Evolutionary conservation across 805 yeast species (phyloP).

Genomic region (Nakazawaea siamensis): DNA sequence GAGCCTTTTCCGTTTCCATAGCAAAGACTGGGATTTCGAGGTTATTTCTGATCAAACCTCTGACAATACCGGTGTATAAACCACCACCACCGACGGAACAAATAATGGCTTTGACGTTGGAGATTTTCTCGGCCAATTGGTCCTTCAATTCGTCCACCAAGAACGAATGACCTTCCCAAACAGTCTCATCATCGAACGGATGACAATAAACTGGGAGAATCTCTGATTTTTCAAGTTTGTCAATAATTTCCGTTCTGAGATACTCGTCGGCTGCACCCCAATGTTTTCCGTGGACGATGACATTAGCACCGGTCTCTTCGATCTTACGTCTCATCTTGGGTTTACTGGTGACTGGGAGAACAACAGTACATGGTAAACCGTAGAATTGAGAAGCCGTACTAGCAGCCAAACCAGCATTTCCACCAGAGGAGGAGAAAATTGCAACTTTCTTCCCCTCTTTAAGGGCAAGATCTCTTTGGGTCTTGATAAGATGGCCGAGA

Average conservation of each 20-base stretch:
- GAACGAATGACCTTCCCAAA: conserved; percentile 49
- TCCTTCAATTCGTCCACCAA: conserved; percentile 34
- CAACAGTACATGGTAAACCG: conserved; percentile 46
- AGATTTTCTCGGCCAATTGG: conserved; percentile 9
- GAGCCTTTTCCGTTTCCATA: conserved; percentile 58
- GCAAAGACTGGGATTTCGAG: conserved; percentile 32
- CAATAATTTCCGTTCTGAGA: conserved; percentile 24
- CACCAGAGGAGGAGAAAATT: conserved; percentile 47
- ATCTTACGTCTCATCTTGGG: conserved; percentile 37
- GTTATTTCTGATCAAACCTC: conserved; percentile 31
- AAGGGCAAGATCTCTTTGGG: conserved; percentile 22
- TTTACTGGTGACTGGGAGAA: conserved; percentile 45
- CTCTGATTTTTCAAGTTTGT: conserved; percentile 11
- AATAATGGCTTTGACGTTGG: conserved; percentile 33
- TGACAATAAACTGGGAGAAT: conserved; percentile 40
- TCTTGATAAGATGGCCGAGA: conserved; percentile 36
- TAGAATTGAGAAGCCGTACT: conserved; percentile 34
- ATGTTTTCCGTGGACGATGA: conserved; percentile 34
- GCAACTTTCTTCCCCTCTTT: conserved; percentile 22
- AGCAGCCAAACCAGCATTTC: conserved; percentile 50
- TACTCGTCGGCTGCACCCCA: conserved; percentile 46
- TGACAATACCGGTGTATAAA: conserved; percentile 40
- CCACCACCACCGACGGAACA: conserved; percentile 58
- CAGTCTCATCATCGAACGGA: conserved; percentile 41
- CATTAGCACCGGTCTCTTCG: conserved; percentile 39